Evolutionary conservation across 2,329 filamentous ascomycete species (phyloP).

Genomic region (Xylaria sp.): DNA sequence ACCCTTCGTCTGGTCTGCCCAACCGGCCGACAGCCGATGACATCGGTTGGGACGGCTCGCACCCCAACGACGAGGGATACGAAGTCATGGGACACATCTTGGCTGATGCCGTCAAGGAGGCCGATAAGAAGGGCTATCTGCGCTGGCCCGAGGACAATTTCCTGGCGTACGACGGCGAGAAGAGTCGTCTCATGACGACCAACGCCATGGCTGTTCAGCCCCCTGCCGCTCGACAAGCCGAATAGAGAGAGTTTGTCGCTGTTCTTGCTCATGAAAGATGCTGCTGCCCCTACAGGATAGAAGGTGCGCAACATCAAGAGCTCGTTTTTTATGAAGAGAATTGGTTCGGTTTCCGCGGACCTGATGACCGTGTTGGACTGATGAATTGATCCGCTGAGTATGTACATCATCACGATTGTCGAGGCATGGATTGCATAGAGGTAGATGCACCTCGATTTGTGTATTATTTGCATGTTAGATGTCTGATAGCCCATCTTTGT

Average conservation of each 20-base stretch:
- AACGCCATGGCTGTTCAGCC: constrained; percentile 10
- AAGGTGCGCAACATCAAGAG: not conserved
- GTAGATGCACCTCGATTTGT: not conserved
- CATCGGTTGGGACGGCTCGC: constrained; percentile 29
- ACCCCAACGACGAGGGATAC: constrained; percentile 28
- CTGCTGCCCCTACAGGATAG: not conserved
- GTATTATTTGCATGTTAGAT: constrained; percentile 1
- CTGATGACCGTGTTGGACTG: not conserved
- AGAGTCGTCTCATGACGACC: constrained; percentile 16
- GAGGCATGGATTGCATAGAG: not conserved
- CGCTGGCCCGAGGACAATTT: constrained; percentile 27
- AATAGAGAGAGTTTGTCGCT: not conserved
- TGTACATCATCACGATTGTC: constrained; percentile 6
- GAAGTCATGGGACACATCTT: constrained; percentile 29
- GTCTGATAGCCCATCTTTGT: not conserved
- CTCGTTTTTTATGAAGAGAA: not conserved
- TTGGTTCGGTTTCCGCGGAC: not conserved
- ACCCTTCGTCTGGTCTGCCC: constrained; percentile 25
- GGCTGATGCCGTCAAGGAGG: constrained; percentile 23
- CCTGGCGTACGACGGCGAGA: constrained; percentile 25
- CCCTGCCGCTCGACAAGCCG: not conserved
- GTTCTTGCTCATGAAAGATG: not conserved
- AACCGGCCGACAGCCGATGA: constrained; percentile 22
- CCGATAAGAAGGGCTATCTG: constrained; percentile 25
- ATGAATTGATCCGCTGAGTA: not conserved